phyloP scores from a whole-genome alignment of 2,329 filamentous ascomycete species.

The Penicillium sp. region DNA sequence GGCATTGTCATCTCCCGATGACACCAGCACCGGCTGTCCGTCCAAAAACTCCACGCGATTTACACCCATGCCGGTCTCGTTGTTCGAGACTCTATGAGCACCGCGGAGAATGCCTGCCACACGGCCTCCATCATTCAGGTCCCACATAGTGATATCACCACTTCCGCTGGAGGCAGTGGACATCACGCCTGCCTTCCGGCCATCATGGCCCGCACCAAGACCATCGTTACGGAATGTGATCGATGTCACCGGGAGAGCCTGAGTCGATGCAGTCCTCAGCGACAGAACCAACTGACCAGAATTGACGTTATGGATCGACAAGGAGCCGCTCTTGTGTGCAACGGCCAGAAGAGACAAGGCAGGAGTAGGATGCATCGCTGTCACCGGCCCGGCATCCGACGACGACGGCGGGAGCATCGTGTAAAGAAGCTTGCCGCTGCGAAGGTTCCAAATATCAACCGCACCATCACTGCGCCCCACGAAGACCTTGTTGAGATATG shows the following conservation, averaged over 20 bases:
- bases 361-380: slow-evolving; percentile 76
- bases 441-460: slow-evolving; percentile 97
- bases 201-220: slow-evolving; percentile 80
- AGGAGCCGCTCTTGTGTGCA: slow-evolving; percentile 72
- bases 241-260: slow-evolving; percentile 62
- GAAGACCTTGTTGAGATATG: slow-evolving; percentile 93
- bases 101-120: slow-evolving; percentile 81
- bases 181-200: slow-evolving; percentile 83
- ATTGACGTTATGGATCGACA: slow-evolving; percentile 77
- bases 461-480: slow-evolving; percentile 81
- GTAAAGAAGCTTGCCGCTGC: slow-evolving; percentile 84
- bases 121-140: slow-evolving; percentile 81
- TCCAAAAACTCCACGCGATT: slow-evolving; percentile 84
- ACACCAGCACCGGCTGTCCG: slow-evolving; percentile 84
- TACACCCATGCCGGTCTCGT: slow-evolving; percentile 64
- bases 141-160: slow-evolving; percentile 94
- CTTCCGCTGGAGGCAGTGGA: slow-evolving; percentile 74
- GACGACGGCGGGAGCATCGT: slow-evolving; percentile 77
- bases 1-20: slow-evolving; percentile 87
- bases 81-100: slow-evolving; percentile 64
- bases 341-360: slow-evolving; percentile 82
- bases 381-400: slow-evolving; percentile 72
- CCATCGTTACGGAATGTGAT: slow-evolving; percentile 91
- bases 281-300: slow-evolving; percentile 68
- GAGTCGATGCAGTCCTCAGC: slow-evolving; percentile 62